A percentile compares a stretch with the other conserved stretches of the same genome.
Conservation (phyloP, 352 stramenopile genomes). For the Phytophthora idaei region DNA sequence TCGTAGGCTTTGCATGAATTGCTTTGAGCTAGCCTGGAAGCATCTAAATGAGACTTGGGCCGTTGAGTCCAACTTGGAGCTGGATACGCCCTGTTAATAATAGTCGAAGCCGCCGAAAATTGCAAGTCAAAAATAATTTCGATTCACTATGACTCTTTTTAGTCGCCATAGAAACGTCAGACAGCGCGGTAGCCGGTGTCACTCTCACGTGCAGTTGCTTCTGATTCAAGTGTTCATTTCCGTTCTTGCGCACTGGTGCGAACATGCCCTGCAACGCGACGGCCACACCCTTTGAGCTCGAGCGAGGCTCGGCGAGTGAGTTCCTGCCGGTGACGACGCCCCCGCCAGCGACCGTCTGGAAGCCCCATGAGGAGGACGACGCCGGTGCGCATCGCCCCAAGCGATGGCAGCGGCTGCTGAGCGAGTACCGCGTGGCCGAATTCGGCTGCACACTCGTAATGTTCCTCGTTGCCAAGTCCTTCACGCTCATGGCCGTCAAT, state of each 20-base stretch:
- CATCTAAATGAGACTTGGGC: background rate
- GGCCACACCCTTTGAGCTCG: slow-evolving; percentile 10
- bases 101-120: slow-evolving; percentile 4
- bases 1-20: no score
- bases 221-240: slow-evolving; percentile 27
- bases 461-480: slow-evolving; percentile 30
- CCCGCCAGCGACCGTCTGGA: slow-evolving; percentile 17
- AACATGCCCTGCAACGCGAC: slow-evolving; percentile 17
- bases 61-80: background rate
- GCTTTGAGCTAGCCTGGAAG: no score
- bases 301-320: slow-evolving; percentile 10
- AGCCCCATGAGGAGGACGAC: slow-evolving; percentile 24
- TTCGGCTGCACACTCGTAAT: slow-evolving; percentile 36
- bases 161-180: background rate
- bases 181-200: background rate
- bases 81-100: no score
- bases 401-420: slow-evolving; percentile 24
- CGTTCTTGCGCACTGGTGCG: background rate
- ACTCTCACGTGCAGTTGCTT: slow-evolving; percentile 12
- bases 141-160: background rate
- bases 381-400: slow-evolving; percentile 11
- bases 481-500: slow-evolving; percentile 33
- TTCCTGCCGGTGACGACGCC: slow-evolving; percentile 30
- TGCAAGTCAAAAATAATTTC: background rate
- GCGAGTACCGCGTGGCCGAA: slow-evolving; percentile 35